Evolutionary conservation across 352 stramenopile genomes (phyloP), one percentile per base, ranked within the genome.

Genomic region (Pythium dissotocum): DNA sequence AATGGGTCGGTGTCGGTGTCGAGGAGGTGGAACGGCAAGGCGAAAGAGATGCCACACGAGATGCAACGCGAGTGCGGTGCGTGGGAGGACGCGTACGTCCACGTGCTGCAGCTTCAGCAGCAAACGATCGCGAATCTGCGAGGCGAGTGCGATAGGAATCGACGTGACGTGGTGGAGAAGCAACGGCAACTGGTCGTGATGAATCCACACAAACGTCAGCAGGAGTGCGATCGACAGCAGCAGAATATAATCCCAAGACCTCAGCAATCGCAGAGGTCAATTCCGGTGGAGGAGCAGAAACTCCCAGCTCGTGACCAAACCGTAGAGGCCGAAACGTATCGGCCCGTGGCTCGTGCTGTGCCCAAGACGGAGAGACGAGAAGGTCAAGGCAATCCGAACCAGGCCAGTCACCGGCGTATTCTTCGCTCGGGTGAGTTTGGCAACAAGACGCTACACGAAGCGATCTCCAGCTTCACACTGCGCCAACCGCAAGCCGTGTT

Each of bases 61-160:
- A 68, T 82, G 2, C 76, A 72, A 1, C 72, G 77, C 2, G 61
- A 76, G 8, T 80, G 71, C 58, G 49, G 59, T 24, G 71, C 68
- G 16, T 96, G 86, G 88, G 76, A 91, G 68, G 80, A 93, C 73
- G 88, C 85, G 1, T 94, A 90, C n/a, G 73, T 52, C 0, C 88
- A 79, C n/a, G 81, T 95, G 0, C 77, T 93, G 18, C 71, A 81
- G 28, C 60, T 94, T 4, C 88, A 96, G 65, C 88, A 94, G 44
- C 83, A 94, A 49, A 90, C 83, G 0, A 85, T 94, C 33, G 80
- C 75, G 7, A 84, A 77, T 26, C 69, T 93, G 5, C 73, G 78
- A 4, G 74, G 77, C 4, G 30, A 88, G 16, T 93, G 85, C 24
- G 83, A 88, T 9, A 77, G 79, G 10, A 77, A 80, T 35, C 67